Evolutionary conservation across 1,284 basidiomycete species (phyloP), one percentile per base, ranked within the genome.

Genomic region (Apiotrichum gamsii): DNA sequence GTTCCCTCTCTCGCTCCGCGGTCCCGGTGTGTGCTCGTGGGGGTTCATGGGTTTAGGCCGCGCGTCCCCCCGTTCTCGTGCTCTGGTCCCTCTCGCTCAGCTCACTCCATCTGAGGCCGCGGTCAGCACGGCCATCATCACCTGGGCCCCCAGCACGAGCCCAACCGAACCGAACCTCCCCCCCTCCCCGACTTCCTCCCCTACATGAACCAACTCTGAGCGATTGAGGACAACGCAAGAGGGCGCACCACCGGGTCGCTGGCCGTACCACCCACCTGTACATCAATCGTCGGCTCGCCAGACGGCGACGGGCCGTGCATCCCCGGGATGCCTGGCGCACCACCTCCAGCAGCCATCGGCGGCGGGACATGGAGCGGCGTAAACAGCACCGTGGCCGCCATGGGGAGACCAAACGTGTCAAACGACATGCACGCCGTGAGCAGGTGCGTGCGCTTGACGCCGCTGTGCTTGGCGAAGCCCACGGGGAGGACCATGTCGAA

Each of bases 181-280:
- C n/a, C n/a, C n/a, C n/a, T n/a, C n/a, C n/a, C n/a, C n/a, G n/a
- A n/a, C n/a, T n/a, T n/a, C n/a, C n/a, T n/a, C n/a, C 25, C 25
- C 29, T 39, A 49, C 28, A 49, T 42, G 39, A 51, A 43, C 45
- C 45, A 51, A 40, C 47, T 16, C 30, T 47, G 28, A 18, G 45
- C 34, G 31, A 51, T 40, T 19, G 49, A 51, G 32, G 49, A 47
- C 45, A 51, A 34, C 19, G 49, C 32, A 32, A 54, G 33, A 39
- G 51, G 47, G 15, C 51, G 47, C 13, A 46, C 41, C 35, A 48
- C 45, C 16, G 47, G 47, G 37, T 47, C 50, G 15, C 43, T 35
- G 30, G 37, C 10, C 19, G 45, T 39, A 19, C 52, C 52, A 54
- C 52, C 52, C 45, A 54, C 52, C 52, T 54, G 52, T 37, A 54